Base-by-base conservation (phyloP, 1,139 yeast species). In the Blastobotrys elegans region DNA sequence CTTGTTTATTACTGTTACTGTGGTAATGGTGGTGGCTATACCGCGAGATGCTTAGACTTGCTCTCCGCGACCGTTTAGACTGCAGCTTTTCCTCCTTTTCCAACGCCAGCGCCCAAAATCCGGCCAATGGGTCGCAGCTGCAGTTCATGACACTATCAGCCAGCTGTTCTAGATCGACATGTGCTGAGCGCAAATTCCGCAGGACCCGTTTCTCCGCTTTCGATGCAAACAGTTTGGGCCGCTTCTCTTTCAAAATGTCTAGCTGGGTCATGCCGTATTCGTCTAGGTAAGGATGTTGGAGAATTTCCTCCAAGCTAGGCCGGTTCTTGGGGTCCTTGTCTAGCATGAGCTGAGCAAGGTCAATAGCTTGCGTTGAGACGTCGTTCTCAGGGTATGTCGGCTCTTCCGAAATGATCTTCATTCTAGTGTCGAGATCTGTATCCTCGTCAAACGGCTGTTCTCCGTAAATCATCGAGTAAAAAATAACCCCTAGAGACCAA, bases 401-500 rank as follows among this genome's bases (percentile, higher is more conserved):
- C 47, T 82, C 87, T 3, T 73, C 79, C 50, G 77, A 69, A 5
- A 87, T 68, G 43, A 92, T 84, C 55, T 75, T 77, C 57, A 68
- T 67, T 54, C 77, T 77, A 0, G 90, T 82, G 43, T 70, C 76
- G 38, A 74, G 63, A 20, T 85, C 94, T 55, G 80, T 84, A 32
- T 80, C 80, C 43, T 89, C 96, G 56, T 84, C 92, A 67, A 90
- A 92, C 1, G 98, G 98, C 84, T 92, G 81, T 53, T 80, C 80
- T 0, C 97, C 97, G 50, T 84, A 80, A 0, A 88, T 62, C 76
- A 92, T 74, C 0, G 97, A 88, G 64, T 83, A 92, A n/a, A 92
- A 67, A n/a, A 92, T 89, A 7, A 92, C 79, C 0, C 98, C 98
- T 51, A 92, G 68, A 0, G 97, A 82, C 98, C 98, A 92, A 2